These are phyloP conservation scores for Sutorius australiensis DNA, from an alignment of 768 basidiomycete species.

Conservation along the genomic window DNA sequence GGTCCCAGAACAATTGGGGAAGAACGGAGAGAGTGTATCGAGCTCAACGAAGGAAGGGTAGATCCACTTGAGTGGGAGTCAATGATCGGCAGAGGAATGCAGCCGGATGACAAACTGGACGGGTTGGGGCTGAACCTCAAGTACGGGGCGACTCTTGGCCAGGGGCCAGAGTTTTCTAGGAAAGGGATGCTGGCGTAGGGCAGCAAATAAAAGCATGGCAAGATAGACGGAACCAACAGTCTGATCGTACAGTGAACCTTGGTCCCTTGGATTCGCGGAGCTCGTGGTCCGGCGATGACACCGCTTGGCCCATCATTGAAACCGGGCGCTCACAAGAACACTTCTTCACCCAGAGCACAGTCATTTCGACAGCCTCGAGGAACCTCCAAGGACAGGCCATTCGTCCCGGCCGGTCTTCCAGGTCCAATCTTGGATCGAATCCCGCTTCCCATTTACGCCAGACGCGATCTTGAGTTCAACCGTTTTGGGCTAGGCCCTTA, in stretches of 20 bases:
- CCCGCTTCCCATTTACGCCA: constrained; percentile 41
- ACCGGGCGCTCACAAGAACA: constrained; percentile 33
- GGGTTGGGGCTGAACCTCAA: constrained; percentile 17
- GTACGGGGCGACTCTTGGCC: constrained; percentile 12
- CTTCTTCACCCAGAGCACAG: constrained; percentile 20
- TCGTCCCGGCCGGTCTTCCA: constrained; percentile 12
- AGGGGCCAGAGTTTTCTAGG: constrained; percentile 24
- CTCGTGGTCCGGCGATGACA: constrained; percentile 27
- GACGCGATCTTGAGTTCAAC: constrained; percentile 40
- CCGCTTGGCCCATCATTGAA: constrained; percentile 30
- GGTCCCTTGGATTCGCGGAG: constrained; percentile 33
- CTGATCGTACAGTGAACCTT: constrained; percentile 32
- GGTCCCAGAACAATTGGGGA: constrained; percentile 4
- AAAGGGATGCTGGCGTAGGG: constrained; percentile 25
- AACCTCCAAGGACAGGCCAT: constrained; percentile 40
- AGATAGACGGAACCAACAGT: constrained; percentile 27
- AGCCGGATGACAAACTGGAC: constrained; percentile 29
- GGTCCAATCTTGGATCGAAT: constrained; percentile 33
- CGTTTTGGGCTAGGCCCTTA: constrained; percentile 44
- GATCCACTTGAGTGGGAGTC: constrained; percentile 15
- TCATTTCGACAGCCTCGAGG: constrained; percentile 42
- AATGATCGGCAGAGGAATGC: constrained; percentile 26
- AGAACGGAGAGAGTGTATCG: constrained; percentile 4
- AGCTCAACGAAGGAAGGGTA: constrained; percentile 5
- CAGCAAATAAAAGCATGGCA: constrained; percentile 32